phyloP scores from a whole-genome alignment of 208 protist species.

The Trypanosoma mega region DNA sequence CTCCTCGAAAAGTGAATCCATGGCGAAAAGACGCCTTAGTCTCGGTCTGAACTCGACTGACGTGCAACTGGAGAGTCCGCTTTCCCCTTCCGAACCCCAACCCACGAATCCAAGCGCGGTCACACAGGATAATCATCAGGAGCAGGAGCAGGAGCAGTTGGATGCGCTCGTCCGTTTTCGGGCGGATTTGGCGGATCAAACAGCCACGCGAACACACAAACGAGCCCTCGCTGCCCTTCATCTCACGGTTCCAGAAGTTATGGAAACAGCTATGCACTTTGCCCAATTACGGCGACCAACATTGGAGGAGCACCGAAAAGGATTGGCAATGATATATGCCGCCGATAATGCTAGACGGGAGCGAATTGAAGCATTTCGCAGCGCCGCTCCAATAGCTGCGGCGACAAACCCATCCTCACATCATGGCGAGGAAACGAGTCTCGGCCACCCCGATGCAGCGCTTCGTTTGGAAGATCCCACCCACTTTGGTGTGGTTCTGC shows the following conservation, averaged over 20 bases:
- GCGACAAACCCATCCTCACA: background rate
- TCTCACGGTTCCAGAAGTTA: conserved; percentile 58
- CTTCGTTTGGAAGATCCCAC: conserved; percentile 71
- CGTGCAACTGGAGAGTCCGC: conserved; percentile 17
- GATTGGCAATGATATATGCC: conserved; percentile 58
- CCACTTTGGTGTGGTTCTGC: conserved; percentile 75
- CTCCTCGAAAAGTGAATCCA: background rate
- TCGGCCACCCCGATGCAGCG: conserved; percentile 52
- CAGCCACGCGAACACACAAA: conserved; percentile 56
- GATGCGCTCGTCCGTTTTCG: conserved; percentile 38
- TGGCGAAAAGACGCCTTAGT: conserved; percentile 16
- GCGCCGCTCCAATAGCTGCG: conserved; percentile 21
- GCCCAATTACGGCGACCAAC: conserved; percentile 40
- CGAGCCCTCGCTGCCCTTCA: conserved; percentile 57
- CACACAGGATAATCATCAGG: background rate
- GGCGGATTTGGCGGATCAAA: conserved; percentile 36
- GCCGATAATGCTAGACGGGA: conserved; percentile 71
- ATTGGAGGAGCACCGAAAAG: conserved; percentile 41
- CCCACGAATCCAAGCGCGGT: no score
- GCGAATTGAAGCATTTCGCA: conserved; percentile 47
- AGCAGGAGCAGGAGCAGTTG: conserved; percentile 29
- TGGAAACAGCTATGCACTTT: conserved; percentile 78
- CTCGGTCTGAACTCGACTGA: conserved; percentile 12
- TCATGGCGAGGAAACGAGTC: no score
- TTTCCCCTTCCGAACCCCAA: background rate